These are phyloP conservation scores for Corniculantispora saksenae DNA, from an alignment of 2,329 filamentous ascomycete species.

Conservation along the genomic window DNA sequence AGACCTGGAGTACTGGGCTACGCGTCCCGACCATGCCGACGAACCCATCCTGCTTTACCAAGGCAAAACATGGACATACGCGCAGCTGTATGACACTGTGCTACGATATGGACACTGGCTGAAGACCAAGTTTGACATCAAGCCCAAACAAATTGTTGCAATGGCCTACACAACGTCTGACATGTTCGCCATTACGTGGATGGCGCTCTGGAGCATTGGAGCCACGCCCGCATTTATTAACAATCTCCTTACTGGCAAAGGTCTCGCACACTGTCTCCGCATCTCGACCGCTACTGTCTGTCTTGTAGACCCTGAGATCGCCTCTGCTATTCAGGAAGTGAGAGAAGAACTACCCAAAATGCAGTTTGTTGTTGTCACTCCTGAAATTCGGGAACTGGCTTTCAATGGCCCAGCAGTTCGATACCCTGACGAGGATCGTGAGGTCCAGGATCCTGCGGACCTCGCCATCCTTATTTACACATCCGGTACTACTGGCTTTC, in stretches of 20 bases:
- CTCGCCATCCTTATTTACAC: conserved; percentile 74
- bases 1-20: conserved; percentile 7
- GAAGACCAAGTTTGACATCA: conserved; percentile 61
- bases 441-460: background rate
- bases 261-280: conserved; percentile 73
- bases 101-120: conserved; percentile 78
- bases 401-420: background rate
- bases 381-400: background rate
- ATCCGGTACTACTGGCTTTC: conserved; percentile 74
- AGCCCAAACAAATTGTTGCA: conserved; percentile 74
- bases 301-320: conserved; percentile 66
- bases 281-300: conserved; percentile 67
- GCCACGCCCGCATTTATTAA: conserved; percentile 86
- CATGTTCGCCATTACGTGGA: conserved; percentile 72
- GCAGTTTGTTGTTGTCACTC: conserved; percentile 1
- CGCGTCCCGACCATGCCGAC: conserved; percentile 36
- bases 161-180: conserved; percentile 81
- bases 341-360: conserved; percentile 44
- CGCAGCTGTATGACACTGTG: conserved; percentile 68
- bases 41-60: conserved; percentile 67
- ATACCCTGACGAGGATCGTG: background rate
- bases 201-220: conserved; percentile 81
- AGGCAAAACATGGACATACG: conserved; percentile 69
- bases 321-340: conserved; percentile 59
- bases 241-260: conserved; percentile 73